These are phyloP conservation scores for Globisporangium paroecandrum DNA, from an alignment of 352 stramenopile genomes.

Conservation along the genomic window DNA sequence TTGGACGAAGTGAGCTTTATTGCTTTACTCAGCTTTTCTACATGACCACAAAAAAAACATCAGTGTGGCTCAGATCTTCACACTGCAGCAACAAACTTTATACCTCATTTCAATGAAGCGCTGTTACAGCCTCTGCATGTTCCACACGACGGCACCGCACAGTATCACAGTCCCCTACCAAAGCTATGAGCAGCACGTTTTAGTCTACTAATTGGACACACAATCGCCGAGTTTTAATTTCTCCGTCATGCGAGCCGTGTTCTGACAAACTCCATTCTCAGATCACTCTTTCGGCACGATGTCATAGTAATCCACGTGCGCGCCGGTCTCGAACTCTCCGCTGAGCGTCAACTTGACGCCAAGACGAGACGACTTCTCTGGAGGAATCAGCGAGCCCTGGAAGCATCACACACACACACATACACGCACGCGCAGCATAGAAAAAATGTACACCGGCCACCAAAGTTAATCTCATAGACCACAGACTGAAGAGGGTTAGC, in stretches of 20 bases:
- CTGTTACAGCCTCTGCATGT: no score
- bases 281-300: constrained; percentile 5
- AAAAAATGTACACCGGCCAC: not conserved
- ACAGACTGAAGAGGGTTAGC: not conserved
- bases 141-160: no score
- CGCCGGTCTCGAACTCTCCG: constrained; percentile 50
- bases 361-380: constrained; percentile 50
- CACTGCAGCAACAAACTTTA: no score
- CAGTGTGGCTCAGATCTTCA: no score
- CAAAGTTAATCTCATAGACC: not conserved
- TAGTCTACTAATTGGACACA: not conserved
- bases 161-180: no score
- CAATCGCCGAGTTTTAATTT: not conserved
- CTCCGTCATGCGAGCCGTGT: not conserved
- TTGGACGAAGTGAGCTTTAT: no score
- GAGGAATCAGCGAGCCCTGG: constrained; percentile 46
- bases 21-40: no score
- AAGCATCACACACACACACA: not conserved
- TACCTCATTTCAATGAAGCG: not conserved
- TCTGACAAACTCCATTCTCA: not conserved
- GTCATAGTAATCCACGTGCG: constrained; percentile 83
- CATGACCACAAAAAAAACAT: no score
- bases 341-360: constrained; percentile 55
- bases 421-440: not conserved
- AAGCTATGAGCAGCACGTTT: not conserved